Evolutionary conservation across 108 stramenopile species (phyloP).

Genomic region (Nitzschia sp.): DNA sequence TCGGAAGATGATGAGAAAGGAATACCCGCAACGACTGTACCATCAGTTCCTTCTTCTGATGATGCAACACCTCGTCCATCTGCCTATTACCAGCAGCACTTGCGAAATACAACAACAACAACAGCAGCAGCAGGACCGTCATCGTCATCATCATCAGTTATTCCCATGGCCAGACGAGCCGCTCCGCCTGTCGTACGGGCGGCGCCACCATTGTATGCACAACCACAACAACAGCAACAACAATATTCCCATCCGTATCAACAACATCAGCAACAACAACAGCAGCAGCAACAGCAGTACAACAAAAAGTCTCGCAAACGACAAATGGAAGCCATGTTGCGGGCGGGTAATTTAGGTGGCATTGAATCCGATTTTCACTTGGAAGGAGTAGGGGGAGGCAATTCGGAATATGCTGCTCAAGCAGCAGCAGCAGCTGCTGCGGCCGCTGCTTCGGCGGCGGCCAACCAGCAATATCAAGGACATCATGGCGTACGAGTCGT

Average conservation of each 20-base stretch:
- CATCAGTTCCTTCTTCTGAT: not conserved
- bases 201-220: not conserved
- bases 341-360: conserved; percentile 30
- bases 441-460: not conserved
- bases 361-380: conserved; percentile 24
- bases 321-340: conserved; percentile 48
- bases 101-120: not conserved
- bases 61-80: not conserved
- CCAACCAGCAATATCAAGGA: not conserved
- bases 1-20: no score
- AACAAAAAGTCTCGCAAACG: conserved; percentile 33
- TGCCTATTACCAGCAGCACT: not conserved
- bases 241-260: not conserved
- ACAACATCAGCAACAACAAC: not conserved
- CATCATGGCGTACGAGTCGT: conserved; percentile 33
- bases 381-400: conserved; percentile 5
- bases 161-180: no score
- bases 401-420: not conserved
- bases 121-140: no score
- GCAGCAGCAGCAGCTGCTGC: not conserved
- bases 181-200: conserved; percentile 14
- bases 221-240: not conserved
- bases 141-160: no score
- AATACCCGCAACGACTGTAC: no score
- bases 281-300: not conserved